A percentile compares a stretch with the other conserved stretches of the same genome.
Conservation (phyloP, 495 filamentous ascomycete species). For the Xylaria sp. region DNA sequence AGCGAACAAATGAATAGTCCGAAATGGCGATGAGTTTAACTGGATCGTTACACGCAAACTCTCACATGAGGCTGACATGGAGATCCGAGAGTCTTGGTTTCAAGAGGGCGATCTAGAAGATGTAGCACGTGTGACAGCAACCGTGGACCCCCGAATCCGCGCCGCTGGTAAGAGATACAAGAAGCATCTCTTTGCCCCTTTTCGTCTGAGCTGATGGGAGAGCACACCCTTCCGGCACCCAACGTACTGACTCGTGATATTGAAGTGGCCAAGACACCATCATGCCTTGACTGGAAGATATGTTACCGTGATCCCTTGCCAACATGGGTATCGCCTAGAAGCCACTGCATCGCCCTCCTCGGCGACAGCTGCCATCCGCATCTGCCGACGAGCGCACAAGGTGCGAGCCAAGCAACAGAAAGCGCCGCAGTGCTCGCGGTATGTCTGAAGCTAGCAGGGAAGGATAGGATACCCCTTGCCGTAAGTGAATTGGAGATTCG, state of each 20-base stretch:
- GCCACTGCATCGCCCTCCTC: constrained; percentile 53
- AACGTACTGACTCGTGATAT: neutral
- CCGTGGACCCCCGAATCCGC: constrained; percentile 52
- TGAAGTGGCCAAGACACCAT: constrained; percentile 52
- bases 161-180: constrained; percentile 37
- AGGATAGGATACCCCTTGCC: constrained; percentile 52
- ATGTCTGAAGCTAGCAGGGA: constrained; percentile 52
- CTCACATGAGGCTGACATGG: constrained; percentile 51
- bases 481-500: constrained; percentile 28
- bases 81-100: constrained; percentile 58
- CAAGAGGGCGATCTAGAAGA: constrained; percentile 58
- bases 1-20: constrained; percentile 29
- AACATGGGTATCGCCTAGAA: constrained; percentile 52
- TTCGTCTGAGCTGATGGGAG: neutral
- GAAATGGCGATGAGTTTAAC: constrained; percentile 58
- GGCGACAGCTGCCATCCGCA: constrained; percentile 59
- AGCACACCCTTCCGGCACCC: neutral
- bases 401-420: constrained; percentile 58
- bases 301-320: constrained; percentile 57
- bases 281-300: constrained; percentile 60
- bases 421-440: constrained; percentile 55
- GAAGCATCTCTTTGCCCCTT: neutral
- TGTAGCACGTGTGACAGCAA: constrained; percentile 45
- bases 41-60: constrained; percentile 58
- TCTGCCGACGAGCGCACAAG: constrained; percentile 57